These are phyloP conservation scores for Acorus calamus DNA, from an alignment of 106 monocot genomes.

Conservation along the genomic window DNA sequence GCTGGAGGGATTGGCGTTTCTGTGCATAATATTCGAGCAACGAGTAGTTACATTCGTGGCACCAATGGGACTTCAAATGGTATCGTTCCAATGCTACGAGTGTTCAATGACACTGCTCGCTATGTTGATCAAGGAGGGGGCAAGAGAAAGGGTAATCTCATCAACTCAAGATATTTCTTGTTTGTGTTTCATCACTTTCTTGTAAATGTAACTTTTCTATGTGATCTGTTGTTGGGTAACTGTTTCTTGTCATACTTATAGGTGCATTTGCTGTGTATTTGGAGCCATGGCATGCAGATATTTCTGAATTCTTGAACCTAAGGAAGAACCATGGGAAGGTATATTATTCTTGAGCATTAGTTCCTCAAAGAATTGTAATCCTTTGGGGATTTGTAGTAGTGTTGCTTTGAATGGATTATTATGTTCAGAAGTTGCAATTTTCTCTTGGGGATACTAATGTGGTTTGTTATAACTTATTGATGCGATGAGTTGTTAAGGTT, in stretches of 20 bases:
- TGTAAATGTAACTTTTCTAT: neutral
- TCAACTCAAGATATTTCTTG: neutral
- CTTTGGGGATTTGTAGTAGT: too few species aligned
- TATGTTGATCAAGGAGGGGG: conserved; percentile 99
- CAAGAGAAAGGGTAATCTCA: conserved; percentile 74
- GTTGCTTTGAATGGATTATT: too few species aligned
- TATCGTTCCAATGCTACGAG: conserved; percentile 93
- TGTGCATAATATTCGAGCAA: conserved; percentile 87
- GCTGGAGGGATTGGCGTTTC: conserved; percentile 98
- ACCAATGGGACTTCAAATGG: conserved; percentile 97
- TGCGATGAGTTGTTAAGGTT: too few species aligned
- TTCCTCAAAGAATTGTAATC: too few species aligned
- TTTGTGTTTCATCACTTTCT: neutral
- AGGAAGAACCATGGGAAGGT: conserved; percentile 98
- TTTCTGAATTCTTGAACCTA: conserved; percentile 94
- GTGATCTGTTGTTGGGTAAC: neutral
- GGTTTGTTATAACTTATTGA: too few species aligned
- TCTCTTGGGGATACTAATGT: too few species aligned
- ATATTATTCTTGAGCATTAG: neutral
- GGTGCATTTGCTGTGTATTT: conserved; percentile 98
- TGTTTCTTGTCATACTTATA: conserved; percentile 11
- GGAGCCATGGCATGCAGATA: conserved; percentile 99
- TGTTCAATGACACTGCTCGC: conserved; percentile 96
- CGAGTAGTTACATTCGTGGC: conserved; percentile 87
- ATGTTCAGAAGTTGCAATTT: too few species aligned